Conservation (phyloP, 2,329 filamentous ascomycete species). For the Alternaria sp. region DNA sequence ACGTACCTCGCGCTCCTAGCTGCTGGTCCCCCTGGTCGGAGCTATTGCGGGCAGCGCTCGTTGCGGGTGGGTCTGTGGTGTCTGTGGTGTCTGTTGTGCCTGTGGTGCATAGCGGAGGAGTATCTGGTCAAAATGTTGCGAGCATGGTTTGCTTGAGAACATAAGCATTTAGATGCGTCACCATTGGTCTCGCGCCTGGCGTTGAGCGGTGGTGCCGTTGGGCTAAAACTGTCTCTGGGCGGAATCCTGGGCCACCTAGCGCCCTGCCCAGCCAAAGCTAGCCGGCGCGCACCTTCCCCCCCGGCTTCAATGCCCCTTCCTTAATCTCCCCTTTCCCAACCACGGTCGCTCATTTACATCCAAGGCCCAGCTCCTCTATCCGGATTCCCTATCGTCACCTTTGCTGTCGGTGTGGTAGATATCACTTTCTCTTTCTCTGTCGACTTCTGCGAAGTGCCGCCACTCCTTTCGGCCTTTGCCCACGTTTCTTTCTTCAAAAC, state of each 20-base stretch:
- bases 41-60: constrained; percentile 14
- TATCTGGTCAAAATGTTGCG: constrained; percentile 19
- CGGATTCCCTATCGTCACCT: constrained; percentile 49
- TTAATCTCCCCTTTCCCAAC: constrained; percentile 48
- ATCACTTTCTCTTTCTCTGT: constrained; percentile 50
- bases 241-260: constrained; percentile 14
- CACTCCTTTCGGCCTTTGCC: constrained; percentile 55
- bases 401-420: constrained; percentile 49
- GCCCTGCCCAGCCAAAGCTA: constrained; percentile 20
- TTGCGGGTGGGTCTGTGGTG: constrained; percentile 4
- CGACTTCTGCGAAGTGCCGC: constrained; percentile 53
- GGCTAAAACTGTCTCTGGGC: constrained; percentile 21
- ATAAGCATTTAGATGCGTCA: constrained; percentile 30
- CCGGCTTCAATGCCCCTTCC: constrained; percentile 44
- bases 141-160: constrained; percentile 25
- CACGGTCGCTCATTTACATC: constrained; percentile 49
- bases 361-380: constrained; percentile 43
- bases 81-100: neutral
- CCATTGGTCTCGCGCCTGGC: constrained; percentile 27
- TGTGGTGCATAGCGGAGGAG: constrained; percentile 10
- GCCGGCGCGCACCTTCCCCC: constrained; percentile 36
- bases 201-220: constrained; percentile 31
- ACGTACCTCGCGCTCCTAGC: constrained; percentile 17
- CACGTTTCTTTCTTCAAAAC: constrained; percentile 49
- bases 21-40: constrained; percentile 22